phyloP scores from a whole-genome alignment of 2,329 filamentous ascomycete species.

The Xylaria hypoxylon region DNA sequence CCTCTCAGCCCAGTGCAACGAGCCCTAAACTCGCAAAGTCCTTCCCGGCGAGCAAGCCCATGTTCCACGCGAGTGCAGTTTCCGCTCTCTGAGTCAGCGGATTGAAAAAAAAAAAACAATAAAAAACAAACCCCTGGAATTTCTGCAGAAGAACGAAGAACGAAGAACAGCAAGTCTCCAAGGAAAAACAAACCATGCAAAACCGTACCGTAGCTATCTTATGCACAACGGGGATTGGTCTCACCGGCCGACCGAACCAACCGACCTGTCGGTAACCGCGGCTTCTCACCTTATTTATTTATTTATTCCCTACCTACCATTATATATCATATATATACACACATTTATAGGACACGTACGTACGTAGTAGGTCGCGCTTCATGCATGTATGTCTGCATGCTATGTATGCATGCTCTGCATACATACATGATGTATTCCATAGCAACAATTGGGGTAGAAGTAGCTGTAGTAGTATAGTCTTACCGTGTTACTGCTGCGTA shows the following conservation, averaged over 20 bases:
- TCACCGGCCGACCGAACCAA: conserved; percentile 33
- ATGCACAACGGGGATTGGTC: conserved; percentile 18
- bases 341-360: conserved; percentile 18
- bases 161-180: not conserved
- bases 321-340: conserved; percentile 6
- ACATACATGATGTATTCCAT: conserved; percentile 19
- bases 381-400: conserved; percentile 27
- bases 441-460: conserved; percentile 27
- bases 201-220: conserved; percentile 19
- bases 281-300: conserved; percentile 29
- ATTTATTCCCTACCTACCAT: conserved; percentile 6
- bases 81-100: conserved; percentile 25
- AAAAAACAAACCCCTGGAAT: not conserved
- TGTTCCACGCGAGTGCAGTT: conserved; percentile 19
- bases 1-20: conserved; percentile 12
- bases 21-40: conserved; percentile 31
- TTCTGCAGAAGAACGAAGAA: conserved; percentile 13
- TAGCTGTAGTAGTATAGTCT: conserved; percentile 22
- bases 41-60: conserved; percentile 14
- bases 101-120: conserved; percentile 5
- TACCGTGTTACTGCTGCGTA: conserved; percentile 23
- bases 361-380: conserved; percentile 20
- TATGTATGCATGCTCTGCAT: conserved; percentile 30
- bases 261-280: conserved; percentile 33
- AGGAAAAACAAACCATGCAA: conserved; percentile 13